Conservation (phyloP, 352 stramenopile species). For the Globisporangium cederbergense region DNA sequence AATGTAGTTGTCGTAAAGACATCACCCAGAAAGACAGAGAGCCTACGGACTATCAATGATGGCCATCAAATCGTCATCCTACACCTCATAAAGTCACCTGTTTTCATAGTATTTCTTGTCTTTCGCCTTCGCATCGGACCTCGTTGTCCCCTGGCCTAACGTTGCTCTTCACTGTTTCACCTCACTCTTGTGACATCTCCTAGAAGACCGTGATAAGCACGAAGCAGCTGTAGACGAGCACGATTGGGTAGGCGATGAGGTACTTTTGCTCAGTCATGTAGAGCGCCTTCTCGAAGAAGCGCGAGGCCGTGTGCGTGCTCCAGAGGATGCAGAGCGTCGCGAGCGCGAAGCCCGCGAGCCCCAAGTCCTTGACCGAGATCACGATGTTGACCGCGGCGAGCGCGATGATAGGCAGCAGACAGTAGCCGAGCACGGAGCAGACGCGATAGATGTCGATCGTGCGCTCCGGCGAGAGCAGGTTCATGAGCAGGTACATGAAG, state of each 20-base stretch:
- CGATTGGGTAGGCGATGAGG: conserved; percentile 96
- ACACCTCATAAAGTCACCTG: not conserved
- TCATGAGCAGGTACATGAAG: conserved; percentile 95
- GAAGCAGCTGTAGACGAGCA: conserved; percentile 97
- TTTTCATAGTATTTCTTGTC: not conserved
- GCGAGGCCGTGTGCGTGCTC: conserved; percentile 93
- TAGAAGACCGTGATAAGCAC: conserved; percentile 99
- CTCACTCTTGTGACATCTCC: not conserved
- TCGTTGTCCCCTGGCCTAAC: not conserved
- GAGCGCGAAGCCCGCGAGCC: conserved; percentile 79
- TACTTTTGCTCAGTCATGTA: conserved; percentile 96
- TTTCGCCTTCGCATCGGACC: not conserved
- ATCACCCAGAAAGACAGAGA: no score
- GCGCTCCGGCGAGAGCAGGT: conserved; percentile 88
- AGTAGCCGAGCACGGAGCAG: conserved; percentile 96
- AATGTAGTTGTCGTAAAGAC: not conserved
- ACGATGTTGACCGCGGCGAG: conserved; percentile 93
- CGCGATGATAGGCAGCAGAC: conserved; percentile 94
- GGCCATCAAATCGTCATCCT: not conserved
- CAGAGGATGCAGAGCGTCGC: conserved; percentile 89
- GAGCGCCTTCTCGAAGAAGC: conserved; percentile 95
- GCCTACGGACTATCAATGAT: not conserved
- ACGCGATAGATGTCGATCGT: conserved; percentile 93
- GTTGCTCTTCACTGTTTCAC: not conserved
- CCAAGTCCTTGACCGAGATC: conserved; percentile 80